Conservation (phyloP, 208 protist genomes). For the Lotmaria passim region DNA sequence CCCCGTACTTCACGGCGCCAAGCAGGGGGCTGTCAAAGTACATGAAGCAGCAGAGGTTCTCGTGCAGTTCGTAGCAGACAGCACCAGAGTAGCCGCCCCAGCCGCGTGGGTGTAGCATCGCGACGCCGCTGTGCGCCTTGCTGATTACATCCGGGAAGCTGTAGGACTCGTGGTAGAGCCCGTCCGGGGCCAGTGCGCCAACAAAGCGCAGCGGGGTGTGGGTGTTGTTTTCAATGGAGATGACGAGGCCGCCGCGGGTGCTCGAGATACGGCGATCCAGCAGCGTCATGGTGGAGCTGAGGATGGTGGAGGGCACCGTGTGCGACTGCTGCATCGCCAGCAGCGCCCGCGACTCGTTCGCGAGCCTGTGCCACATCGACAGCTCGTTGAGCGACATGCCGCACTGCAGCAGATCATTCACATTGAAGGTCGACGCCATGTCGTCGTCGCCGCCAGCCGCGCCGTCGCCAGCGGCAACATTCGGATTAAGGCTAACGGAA, state of each 20-base stretch:
- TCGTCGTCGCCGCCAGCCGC: background rate
- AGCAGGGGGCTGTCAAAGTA: conserved; percentile 79
- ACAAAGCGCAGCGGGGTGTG: conserved; percentile 48
- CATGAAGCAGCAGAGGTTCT: conserved; percentile 60
- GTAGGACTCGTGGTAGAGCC: conserved; percentile 44
- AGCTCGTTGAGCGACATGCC: conserved; percentile 55
- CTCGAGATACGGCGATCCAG: conserved; percentile 45
- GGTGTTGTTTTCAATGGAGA: conserved; percentile 72
- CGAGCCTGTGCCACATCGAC: conserved; percentile 56
- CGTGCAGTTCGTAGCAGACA: conserved; percentile 70
- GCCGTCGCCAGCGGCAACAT: conserved; percentile 10
- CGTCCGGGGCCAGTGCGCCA: conserved; percentile 48
- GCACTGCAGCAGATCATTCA: conserved; percentile 21
- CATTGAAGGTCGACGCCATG: background rate
- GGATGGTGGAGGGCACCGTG: conserved; percentile 50
- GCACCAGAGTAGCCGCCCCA: conserved; percentile 75
- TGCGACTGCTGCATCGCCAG: conserved; percentile 56
- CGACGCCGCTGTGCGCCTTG: conserved; percentile 53
- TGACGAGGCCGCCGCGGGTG: conserved; percentile 46
- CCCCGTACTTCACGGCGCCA: conserved; percentile 59
- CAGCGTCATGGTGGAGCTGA: conserved; percentile 55
- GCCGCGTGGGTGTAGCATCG: conserved; percentile 56
- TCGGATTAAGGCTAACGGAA: background rate
- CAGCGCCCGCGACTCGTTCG: conserved; percentile 62
- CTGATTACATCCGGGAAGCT: conserved; percentile 61